Percentiles rank a stretch among this genome's conserved stretches.
phyloP scores from a whole-genome alignment of 257 asterid species.

The Gentiana macrophylla region DNA sequence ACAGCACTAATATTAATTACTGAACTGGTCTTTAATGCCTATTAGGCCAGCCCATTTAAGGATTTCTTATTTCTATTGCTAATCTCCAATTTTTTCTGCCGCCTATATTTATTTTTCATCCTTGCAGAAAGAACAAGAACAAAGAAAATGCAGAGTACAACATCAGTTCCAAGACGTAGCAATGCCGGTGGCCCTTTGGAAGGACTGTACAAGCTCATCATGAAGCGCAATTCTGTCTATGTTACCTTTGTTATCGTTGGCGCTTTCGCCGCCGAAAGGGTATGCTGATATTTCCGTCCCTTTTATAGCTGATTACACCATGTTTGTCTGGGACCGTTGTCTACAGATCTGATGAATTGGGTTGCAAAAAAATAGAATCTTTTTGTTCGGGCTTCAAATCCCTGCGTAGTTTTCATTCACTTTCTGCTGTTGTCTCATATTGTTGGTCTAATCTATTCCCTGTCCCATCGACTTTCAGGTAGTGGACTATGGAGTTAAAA shows the following conservation, averaged over 20 bases:
- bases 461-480: constrained; percentile 16
- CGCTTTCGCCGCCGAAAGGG: constrained; percentile 80
- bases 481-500: constrained; percentile 33
- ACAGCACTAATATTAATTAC: too few relatives aligned
- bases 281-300: constrained; percentile 4
- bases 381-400: neutral
- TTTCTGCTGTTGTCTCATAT: too few relatives aligned
- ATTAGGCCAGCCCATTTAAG: too few relatives aligned
- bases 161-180: constrained; percentile 1
- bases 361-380: neutral
- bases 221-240: constrained; percentile 82
- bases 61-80: too few relatives aligned
- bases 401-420: too few relatives aligned
- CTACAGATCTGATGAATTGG: constrained; percentile 9
- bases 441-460: too few relatives aligned
- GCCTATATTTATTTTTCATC: too few relatives aligned
- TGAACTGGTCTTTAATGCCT: too few relatives aligned
- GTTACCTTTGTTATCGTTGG: constrained; percentile 84
- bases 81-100: too few relatives aligned
- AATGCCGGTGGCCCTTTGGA: constrained; percentile 65
- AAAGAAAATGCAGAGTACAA: too few relatives aligned
- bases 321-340: neutral
- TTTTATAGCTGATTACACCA: neutral
- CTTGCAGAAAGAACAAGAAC: too few relatives aligned
- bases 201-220: constrained; percentile 56